phyloP scores from a whole-genome alignment of 1,139 yeast species.

The Taiozyma onychis region DNA sequence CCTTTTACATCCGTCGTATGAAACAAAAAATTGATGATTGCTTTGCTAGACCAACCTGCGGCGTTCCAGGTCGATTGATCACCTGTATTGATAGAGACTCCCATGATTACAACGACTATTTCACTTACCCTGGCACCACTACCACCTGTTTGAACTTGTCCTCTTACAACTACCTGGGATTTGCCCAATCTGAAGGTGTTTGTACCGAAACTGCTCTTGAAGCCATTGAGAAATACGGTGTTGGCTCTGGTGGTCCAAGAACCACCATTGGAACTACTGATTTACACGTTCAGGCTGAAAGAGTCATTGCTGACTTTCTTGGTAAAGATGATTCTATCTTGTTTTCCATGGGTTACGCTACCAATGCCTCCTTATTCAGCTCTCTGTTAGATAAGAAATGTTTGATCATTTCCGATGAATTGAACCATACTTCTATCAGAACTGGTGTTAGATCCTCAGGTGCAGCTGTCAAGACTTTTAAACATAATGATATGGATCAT shows the following conservation, averaged over 20 bases:
- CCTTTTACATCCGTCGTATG: constrained; percentile 87
- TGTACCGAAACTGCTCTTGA: constrained; percentile 80
- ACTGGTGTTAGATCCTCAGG: constrained; percentile 93
- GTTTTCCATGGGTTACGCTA: constrained; percentile 93
- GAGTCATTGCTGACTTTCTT: constrained; percentile 73
- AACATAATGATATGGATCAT: constrained; percentile 83
- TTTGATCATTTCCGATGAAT: constrained; percentile 86
- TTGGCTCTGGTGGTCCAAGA: constrained; percentile 77
- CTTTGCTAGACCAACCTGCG: constrained; percentile 91
- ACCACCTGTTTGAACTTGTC: constrained; percentile 81
- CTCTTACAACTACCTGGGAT: constrained; percentile 91
- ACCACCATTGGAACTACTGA: constrained; percentile 70
- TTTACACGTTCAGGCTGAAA: constrained; percentile 70
- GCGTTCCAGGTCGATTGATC: constrained; percentile 93
- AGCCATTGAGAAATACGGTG: constrained; percentile 61
- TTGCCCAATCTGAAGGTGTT: constrained; percentile 90
- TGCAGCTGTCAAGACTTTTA: constrained; percentile 87
- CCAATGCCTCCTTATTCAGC: constrained; percentile 87
- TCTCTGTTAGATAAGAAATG: constrained; percentile 83
- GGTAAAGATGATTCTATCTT: constrained; percentile 88
- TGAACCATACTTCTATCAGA: constrained; percentile 93
- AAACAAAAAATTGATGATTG: constrained; percentile 90
- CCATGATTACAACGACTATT: constrained; percentile 48
- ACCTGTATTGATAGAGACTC: constrained; percentile 74
- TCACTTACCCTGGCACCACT: constrained; percentile 69